Conservation (phyloP, 306 rosid genomes). For the Rosa lucieae region DNA sequence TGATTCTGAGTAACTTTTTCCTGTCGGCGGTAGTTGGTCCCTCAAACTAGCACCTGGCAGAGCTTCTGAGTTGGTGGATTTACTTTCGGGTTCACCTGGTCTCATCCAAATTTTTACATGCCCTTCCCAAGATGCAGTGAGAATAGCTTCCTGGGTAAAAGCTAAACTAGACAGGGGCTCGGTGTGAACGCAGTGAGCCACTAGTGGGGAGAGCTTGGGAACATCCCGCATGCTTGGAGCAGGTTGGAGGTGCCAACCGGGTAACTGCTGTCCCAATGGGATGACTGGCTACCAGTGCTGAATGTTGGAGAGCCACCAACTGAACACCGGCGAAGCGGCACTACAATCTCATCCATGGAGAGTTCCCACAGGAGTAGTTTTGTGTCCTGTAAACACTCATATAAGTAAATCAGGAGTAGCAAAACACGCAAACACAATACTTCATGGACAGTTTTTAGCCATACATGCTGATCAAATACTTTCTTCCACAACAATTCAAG, state of each 20-base stretch:
- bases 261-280: conserved; percentile 77
- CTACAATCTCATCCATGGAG: conserved; percentile 84
- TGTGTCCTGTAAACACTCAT: conserved; percentile 56
- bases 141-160: conserved; percentile 81
- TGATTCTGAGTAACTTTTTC: conserved; percentile 9
- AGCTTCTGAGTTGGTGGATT: conserved; percentile 54
- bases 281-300: conserved; percentile 92
- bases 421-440: background rate
- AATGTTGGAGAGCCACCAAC: conserved; percentile 95
- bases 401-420: background rate
- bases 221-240: conserved; percentile 89
- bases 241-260: conserved; percentile 88
- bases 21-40: conserved; percentile 23
- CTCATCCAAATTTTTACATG: conserved; percentile 87
- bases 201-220: conserved; percentile 84
- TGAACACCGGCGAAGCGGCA: conserved; percentile 73
- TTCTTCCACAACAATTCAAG: background rate
- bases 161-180: conserved; percentile 85
- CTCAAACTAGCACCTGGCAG: conserved; percentile 48
- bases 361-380: conserved; percentile 96
- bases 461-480: background rate
- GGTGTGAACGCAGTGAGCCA: conserved; percentile 79
- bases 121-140: conserved; percentile 93
- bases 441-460: background rate
- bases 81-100: conserved; percentile 63